These are phyloP conservation scores for Mortierella polycephala DNA, from an alignment of 371 early-diverging fungal species.

Conservation along the genomic window DNA sequence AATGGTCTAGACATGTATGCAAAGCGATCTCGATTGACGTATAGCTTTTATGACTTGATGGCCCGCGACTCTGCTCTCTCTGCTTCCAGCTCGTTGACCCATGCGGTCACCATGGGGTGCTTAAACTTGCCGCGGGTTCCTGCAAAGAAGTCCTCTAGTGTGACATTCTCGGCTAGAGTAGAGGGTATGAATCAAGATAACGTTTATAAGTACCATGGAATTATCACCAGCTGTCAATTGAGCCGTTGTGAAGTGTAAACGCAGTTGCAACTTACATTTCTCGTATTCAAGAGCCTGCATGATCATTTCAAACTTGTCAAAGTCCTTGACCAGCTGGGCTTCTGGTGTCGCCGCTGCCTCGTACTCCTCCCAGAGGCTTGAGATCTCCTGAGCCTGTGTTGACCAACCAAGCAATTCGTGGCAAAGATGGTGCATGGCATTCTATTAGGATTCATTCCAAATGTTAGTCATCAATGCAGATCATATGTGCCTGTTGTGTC, in stretches of 20 bases:
- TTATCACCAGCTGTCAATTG: background rate
- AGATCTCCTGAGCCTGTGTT: constrained; percentile 74
- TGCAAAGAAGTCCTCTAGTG: constrained; percentile 82
- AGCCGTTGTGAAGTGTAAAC: background rate
- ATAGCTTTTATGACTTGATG: constrained; percentile 20
- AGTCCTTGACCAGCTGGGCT: constrained; percentile 87
- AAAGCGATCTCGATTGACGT: too few species aligned
- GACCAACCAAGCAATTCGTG: constrained; percentile 67
- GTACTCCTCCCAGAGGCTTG: constrained; percentile 87
- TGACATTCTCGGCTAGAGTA: constrained; percentile 68
- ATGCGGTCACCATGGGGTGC: constrained; percentile 83
- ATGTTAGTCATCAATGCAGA: background rate
- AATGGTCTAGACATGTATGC: too few species aligned
- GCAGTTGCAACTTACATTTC: constrained; percentile 63
- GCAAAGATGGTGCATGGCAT: constrained; percentile 77
- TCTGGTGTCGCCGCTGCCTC: constrained; percentile 83
- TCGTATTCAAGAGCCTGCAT: constrained; percentile 94
- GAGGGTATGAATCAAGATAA: background rate
- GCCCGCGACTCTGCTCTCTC: constrained; percentile 63
- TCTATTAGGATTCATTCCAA: constrained; percentile 37
- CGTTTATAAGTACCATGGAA: too few species aligned
- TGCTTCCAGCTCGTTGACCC: constrained; percentile 83
- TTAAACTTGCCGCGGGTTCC: constrained; percentile 81
- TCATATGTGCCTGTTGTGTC: background rate
- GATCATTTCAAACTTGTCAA: constrained; percentile 97